These are phyloP conservation scores for Cyphellophora attinorum DNA, from an alignment of 2,329 filamentous ascomycete genomes.

Conservation along the genomic window DNA sequence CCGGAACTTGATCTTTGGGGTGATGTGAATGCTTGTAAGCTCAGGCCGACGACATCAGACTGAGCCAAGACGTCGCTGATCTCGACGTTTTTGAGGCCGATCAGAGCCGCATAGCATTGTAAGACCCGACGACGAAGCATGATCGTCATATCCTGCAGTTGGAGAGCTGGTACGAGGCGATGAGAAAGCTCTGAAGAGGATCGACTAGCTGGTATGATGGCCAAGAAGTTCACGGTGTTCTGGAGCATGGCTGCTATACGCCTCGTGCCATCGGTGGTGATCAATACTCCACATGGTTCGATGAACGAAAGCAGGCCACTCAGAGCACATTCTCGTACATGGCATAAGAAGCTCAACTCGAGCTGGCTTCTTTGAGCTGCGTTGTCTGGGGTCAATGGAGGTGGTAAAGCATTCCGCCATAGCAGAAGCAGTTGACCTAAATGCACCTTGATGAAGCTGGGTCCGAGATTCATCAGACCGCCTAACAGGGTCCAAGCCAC, in stretches of 20 bases:
- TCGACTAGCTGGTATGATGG: constrained; percentile 72
- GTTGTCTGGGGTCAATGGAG: constrained; percentile 87
- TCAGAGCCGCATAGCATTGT: constrained; percentile 87
- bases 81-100: constrained; percentile 76
- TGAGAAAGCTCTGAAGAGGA: constrained; percentile 78
- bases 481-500: constrained; percentile 97
- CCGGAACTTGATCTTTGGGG: constrained; percentile 72
- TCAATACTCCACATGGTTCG: constrained; percentile 80
- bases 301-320: constrained; percentile 87
- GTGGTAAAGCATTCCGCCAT: constrained; percentile 95
- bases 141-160: constrained; percentile 79
- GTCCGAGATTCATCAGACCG: constrained; percentile 88
- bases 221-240: constrained; percentile 84
- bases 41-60: constrained; percentile 81
- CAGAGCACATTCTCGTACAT: constrained; percentile 88
- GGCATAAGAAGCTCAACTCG: constrained; percentile 85
- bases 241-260: constrained; percentile 89
- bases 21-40: constrained; percentile 85
- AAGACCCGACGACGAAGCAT: constrained; percentile 90
- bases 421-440: constrained; percentile 83
- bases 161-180: constrained; percentile 71
- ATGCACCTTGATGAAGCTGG: constrained; percentile 98
- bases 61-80: constrained; percentile 80
- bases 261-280: constrained; percentile 91
- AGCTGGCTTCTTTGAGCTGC: constrained; percentile 72